A percentile compares a stretch with the other conserved stretches of the same genome.
phyloP scores from a whole-genome alignment of 768 basidiomycete genomes.

The Naganishia vaughanmartiniae region DNA sequence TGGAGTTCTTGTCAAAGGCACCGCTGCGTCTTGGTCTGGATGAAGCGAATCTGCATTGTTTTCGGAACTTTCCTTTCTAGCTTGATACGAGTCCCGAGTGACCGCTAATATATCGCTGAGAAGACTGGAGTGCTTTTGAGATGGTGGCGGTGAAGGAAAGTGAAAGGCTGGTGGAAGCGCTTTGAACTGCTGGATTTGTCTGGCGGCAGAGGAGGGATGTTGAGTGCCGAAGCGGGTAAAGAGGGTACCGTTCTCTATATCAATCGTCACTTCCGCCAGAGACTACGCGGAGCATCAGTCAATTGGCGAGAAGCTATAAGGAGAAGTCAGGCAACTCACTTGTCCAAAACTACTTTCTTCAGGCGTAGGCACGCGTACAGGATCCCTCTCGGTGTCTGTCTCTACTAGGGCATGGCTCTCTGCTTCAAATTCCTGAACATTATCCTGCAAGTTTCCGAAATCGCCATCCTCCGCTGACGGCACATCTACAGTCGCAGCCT shows the following conservation, averaged over 20 bases:
- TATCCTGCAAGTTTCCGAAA: not conserved
- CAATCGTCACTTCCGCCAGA: constrained; percentile 6
- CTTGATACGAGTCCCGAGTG: constrained; percentile 22
- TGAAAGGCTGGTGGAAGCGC: constrained; percentile 11
- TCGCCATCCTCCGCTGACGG: not conserved
- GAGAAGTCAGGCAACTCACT: not conserved
- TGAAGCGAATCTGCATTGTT: not conserved
- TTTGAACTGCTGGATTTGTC: constrained; percentile 17
- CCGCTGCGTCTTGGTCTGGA: not conserved
- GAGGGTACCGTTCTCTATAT: not conserved
- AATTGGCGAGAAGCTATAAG: not conserved
- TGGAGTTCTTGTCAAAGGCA: not conserved
- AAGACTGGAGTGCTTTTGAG: constrained; percentile 28
- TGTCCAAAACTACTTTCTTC: constrained; percentile 19
- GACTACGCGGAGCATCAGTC: not conserved
- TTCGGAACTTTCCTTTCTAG: not conserved
- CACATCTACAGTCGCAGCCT: not conserved
- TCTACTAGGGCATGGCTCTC: not conserved
- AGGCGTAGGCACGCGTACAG: not conserved
- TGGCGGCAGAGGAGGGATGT: not conserved
- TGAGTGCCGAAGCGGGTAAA: constrained; percentile 9
- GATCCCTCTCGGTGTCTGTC: not conserved
- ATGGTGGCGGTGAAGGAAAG: constrained; percentile 28
- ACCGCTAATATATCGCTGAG: constrained; percentile 24
- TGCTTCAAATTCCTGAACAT: not conserved